Conservation (phyloP, 768 basidiomycete genomes). For the Serendipita indica region DNA sequence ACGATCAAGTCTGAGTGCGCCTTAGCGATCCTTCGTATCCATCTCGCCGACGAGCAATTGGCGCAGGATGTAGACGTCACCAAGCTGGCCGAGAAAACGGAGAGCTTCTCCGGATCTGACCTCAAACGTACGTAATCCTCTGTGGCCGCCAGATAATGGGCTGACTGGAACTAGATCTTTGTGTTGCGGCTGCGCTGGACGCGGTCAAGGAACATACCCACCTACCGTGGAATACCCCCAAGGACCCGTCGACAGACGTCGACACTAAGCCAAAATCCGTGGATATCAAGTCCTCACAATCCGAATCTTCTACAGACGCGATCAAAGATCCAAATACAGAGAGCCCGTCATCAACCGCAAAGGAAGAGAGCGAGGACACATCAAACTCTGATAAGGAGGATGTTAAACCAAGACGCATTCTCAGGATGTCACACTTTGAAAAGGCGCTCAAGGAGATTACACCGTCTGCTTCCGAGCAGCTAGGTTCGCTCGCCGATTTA, state of each 20-base stretch:
- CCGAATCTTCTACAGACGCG: neutral
- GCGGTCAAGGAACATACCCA: constrained; percentile 74
- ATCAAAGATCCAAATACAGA: constrained; percentile 5
- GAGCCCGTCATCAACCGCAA: neutral
- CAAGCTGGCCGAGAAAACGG: constrained; percentile 52
- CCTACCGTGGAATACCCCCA: constrained; percentile 52
- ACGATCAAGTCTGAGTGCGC: constrained; percentile 10
- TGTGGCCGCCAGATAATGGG: constrained; percentile 10
- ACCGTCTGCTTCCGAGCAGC: constrained; percentile 71
- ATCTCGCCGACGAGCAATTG: constrained; percentile 66
- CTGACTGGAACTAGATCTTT: constrained; percentile 54
- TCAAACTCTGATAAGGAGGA: neutral
- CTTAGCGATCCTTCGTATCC: constrained; percentile 73
- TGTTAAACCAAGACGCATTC: constrained; percentile 23
- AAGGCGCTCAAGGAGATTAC: constrained; percentile 82
- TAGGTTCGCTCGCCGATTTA: constrained; percentile 59
- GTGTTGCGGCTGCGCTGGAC: constrained; percentile 83
- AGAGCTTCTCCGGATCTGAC: constrained; percentile 86
- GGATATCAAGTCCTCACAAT: constrained; percentile 3
- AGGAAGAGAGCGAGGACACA: neutral
- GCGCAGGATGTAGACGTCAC: constrained; percentile 47
- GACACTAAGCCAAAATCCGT: neutral
- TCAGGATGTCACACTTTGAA: constrained; percentile 52
- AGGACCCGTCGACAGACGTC: neutral
- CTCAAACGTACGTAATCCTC: constrained; percentile 57